Conservation (phyloP, 2,329 filamentous ascomycete genomes). For the Podosphaera xanthii region DNA sequence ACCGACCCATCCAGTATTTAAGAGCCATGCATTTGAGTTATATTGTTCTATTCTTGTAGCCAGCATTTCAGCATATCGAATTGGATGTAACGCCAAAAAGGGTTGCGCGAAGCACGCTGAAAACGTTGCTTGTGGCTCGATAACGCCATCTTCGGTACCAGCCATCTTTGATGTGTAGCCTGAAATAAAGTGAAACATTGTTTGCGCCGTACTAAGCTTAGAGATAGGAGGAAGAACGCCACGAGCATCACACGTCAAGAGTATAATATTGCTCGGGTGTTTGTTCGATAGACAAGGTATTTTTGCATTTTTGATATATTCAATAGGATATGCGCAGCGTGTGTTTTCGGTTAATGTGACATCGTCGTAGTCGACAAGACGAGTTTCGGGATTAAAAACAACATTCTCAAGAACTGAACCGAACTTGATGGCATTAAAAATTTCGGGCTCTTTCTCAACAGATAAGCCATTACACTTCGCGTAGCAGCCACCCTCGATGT, state of each 20-base stretch:
- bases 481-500: slow-evolving; percentile 98
- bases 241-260: slow-evolving; percentile 92
- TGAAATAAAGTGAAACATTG: slow-evolving; percentile 99
- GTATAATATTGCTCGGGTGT: slow-evolving; percentile 92
- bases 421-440: slow-evolving; percentile 86
- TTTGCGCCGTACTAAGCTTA: slow-evolving; percentile 82
- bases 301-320: slow-evolving; percentile 98
- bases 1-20: slow-evolving; percentile 96
- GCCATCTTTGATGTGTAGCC: slow-evolving; percentile 99
- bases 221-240: slow-evolving; percentile 95
- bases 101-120: slow-evolving; percentile 98
- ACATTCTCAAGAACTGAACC: slow-evolving; percentile 97
- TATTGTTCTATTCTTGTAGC: slow-evolving; percentile 93
- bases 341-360: slow-evolving; percentile 93
- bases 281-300: slow-evolving; percentile 75
- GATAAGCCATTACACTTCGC: slow-evolving; percentile 96
- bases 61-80: slow-evolving; percentile 97
- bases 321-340: slow-evolving; percentile 92
- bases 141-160: slow-evolving; percentile 89
- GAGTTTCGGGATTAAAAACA: slow-evolving; percentile 78
- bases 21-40: slow-evolving; percentile 90
- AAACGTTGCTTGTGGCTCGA: slow-evolving; percentile 95
- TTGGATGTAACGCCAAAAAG: slow-evolving; percentile 95
- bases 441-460: slow-evolving; percentile 97
- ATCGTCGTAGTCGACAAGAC: slow-evolving; percentile 90